Evolutionary conservation across 345 rosid species (phyloP), one percentile per base, ranked within the genome.

Genomic region (Angophora floribunda): DNA sequence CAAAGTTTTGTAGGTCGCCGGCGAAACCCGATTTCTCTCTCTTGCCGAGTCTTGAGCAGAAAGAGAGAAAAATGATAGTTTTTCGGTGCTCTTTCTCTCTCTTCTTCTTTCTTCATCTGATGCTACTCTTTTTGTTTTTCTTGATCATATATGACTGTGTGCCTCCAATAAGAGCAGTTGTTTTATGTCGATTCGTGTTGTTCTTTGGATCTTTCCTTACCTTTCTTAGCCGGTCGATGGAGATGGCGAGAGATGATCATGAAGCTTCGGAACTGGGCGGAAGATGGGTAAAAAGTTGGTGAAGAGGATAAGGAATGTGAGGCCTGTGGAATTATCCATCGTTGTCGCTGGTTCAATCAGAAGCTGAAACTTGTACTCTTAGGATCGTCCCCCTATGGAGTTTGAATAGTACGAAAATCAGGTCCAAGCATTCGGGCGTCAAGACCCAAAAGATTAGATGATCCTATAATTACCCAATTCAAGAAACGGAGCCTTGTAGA

Each of bases 41-140:
- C 78, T 85, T 36, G 41, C 49, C 47, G 24, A 17, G 84, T 17
- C 51, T 36, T 11, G 49, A 26, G 41, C 32, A 41, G 84, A 49
- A 63, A 63, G 93, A 87, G 97, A 91, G 95, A 89, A 92, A 95
- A 90, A 92, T 96, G 94, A 95, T 75, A 86, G 90, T 89, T 85
- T 92, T 92, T 92, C 90, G 92, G 93, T 90, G 87, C 90, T 89
- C 78, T 80, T 24, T 52, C 28, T 85, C 61, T 16, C 2, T 32
- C 52, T 32, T 24, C 21, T 57, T 52, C 52, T 21, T 12, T 67
- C 52, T 82, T 47, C n/a, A n/a, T 26, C 16, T 13, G 19, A 45
- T 90, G 53, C 26, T 87, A 14, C 86, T 75, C 85, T 22, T 47
- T 24, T 57, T 36, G 4, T 22, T 24, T 41, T 24, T 41, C 17